Evolutionary conservation across 2,329 filamentous ascomycete species (phyloP), one percentile per base, ranked within the genome.

Genomic region (Chaetomiaceae sp.): DNA sequence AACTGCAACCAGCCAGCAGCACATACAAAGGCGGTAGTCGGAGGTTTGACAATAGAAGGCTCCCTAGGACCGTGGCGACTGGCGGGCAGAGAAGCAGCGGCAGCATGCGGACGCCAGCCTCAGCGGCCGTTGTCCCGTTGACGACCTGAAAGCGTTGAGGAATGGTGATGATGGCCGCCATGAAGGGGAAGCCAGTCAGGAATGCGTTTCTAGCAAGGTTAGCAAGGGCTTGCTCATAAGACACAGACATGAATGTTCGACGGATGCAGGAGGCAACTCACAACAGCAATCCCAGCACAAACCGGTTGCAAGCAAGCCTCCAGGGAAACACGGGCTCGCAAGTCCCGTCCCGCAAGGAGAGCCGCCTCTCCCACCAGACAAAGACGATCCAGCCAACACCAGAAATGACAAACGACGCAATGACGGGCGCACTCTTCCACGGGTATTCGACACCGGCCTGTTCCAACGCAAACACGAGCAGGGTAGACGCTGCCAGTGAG

Each of bases 381-480:
- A 69, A 66, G 13, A 48, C 51, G n/a, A 62, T 19, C 41, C 62
- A 62, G 2, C 61, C 41, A 4, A 60, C 19, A 0, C 55, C 60
- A 2, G 59, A 57, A 7, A 65, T 37, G 16, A 63, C 51, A 3
- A 62, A 44, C 2, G 62, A 64, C 9, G 60, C 55, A 4, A 74
- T 63, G 4, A 76, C 66, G 5, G 66, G 54, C 0, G 65, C 63
- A 38, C 68, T 71, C 7, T 54, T 60, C 74, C 74, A 78, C 3
- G 68, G 56, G 44, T 71, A 74, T 14, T 62, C 62, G 16, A 66
- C 58, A 5, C 73, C 73, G 5, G 63, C 73, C 54, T 74, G 66
- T 41, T 77, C 68, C 13, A 77, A 62, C 1, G 68, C 72, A 34
- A 73, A 71, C 14, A 75, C 68, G n/a, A 77, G 57, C 3, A 76